Evolutionary conservation across 2,329 filamentous ascomycete genomes (phyloP), one percentile per base, ranked within the genome.

Genomic region (Fusarium sp.): DNA sequence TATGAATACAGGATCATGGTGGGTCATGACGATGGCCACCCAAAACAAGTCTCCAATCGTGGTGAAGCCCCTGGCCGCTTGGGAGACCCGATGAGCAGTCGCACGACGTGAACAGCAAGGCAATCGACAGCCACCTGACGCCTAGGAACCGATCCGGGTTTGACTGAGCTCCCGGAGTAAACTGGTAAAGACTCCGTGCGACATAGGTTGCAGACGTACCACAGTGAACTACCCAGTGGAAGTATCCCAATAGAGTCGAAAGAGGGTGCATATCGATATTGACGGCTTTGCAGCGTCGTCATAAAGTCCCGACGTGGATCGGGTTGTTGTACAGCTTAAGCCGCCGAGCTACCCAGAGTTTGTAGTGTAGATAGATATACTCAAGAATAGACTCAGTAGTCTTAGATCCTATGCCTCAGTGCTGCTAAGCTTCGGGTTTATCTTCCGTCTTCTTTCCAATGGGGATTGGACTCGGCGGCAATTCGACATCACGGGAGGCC

Each of bases 151-250:
- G 22, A 42, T 42, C 32, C 0, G 22, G 41, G 5, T 17, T 42
- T 17, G 6, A n/a, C 41, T 11, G 0, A 24, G 5, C 1, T n/a
- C 14, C 11, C 6, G 22, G 7, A 17, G 41, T 24, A 24, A 1
- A 44, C 15, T 44, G 10, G 8, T 7, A 1, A 44, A 17, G n/a
- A 44, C 10, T 0, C 6, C n/a, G 15, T 17, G 14, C 41, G 6
- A 44, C 8, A 42, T 5, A 44, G 4, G 6, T 1, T 9, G 10
- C n/a, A 44, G 41, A 18, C 6, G 4, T 12, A 44, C n/a, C 41
- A 44, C n/a, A 17, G n/a, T 42, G 7, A 17, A n/a, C 41, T 0
- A 12, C 15, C 41, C 0, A 24, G n/a, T 24, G 6, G 0, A 12
- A n/a, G 6, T 32, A 32, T 32, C 32, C 32, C 13, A 14, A 14